phyloP scores from a whole-genome alignment of 2,329 filamentous ascomycete genomes.

The Penicillium sp. region DNA sequence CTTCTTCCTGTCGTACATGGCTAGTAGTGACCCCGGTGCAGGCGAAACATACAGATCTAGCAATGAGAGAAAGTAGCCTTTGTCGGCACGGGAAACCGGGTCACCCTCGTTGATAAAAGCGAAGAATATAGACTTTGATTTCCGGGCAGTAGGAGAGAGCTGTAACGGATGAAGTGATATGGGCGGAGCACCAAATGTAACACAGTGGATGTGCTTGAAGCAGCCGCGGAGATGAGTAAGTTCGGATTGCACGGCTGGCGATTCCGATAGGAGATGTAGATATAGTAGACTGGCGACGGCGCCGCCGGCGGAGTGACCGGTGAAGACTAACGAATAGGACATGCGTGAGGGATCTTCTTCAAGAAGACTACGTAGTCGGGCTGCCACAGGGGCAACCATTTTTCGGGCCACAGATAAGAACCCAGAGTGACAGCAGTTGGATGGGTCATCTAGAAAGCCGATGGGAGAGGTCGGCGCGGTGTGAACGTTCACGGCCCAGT shows the following conservation, averaged over 20 bases:
- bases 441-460: constrained; percentile 72
- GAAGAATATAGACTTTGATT: constrained; percentile 70
- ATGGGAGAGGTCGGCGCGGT: constrained; percentile 63
- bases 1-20: constrained; percentile 19
- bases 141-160: constrained; percentile 52
- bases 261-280: constrained; percentile 69
- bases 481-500: constrained; percentile 83
- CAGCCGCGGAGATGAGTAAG: constrained; percentile 65
- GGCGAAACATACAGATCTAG: constrained; percentile 68
- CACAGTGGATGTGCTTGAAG: constrained; percentile 78
- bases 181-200: constrained; percentile 82
- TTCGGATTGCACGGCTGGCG: constrained; percentile 53
- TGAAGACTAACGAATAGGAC: constrained; percentile 71
- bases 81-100: constrained; percentile 73
- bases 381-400: constrained; percentile 72
- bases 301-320: constrained; percentile 82
- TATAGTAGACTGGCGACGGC: constrained; percentile 79
- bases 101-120: constrained; percentile 85
- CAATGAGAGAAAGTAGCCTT: constrained; percentile 69
- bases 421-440: constrained; percentile 76
- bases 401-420: constrained; percentile 73
- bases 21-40: constrained; percentile 41
- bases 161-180: constrained; percentile 67
- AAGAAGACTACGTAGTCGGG: constrained; percentile 66
- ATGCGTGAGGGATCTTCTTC: constrained; percentile 67